Percentiles rank a stretch among this genome's conserved stretches.
Conservation (phyloP, 106 monocot genomes). For the Amphibolis antarctica region DNA sequence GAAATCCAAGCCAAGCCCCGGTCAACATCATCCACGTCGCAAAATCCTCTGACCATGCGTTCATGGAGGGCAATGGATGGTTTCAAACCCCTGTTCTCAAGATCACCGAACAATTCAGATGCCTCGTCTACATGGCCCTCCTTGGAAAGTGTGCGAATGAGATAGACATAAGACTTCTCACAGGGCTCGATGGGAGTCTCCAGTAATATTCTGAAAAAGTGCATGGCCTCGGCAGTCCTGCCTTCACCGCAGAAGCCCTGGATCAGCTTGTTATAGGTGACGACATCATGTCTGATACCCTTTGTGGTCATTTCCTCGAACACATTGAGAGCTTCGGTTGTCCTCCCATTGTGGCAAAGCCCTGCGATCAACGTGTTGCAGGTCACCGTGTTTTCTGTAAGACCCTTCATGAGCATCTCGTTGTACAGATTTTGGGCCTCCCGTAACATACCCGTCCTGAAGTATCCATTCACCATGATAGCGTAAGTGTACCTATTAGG, state of each 20-base stretch:
- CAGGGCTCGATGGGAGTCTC: slow-evolving; percentile 5
- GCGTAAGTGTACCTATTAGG: slow-evolving; percentile 12
- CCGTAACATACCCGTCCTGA: slow-evolving; percentile 11
- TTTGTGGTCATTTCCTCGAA: slow-evolving; percentile 11
- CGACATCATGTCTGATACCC: slow-evolving; percentile 4
- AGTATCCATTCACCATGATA: slow-evolving; percentile 10
- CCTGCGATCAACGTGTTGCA: slow-evolving; percentile 20
- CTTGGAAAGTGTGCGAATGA: slow-evolving; percentile 8
- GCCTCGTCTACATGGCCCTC: slow-evolving; percentile 10
- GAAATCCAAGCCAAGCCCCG: slow-evolving; percentile 14
- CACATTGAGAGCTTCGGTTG: slow-evolving; percentile 6
- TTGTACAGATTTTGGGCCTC: slow-evolving; percentile 11
- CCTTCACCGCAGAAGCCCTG: slow-evolving; percentile 14
- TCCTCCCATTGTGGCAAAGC: slow-evolving; percentile 9
- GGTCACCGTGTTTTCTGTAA: slow-evolving; percentile 3
- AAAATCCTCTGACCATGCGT: slow-evolving; percentile 14
- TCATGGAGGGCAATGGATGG: not conserved
- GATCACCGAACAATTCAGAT: slow-evolving; percentile 9
- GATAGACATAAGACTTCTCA: not conserved
- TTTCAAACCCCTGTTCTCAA: slow-evolving; percentile 12
- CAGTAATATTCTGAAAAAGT: slow-evolving; percentile 3
- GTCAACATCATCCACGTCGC: slow-evolving; percentile 5
- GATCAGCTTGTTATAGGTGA: slow-evolving; percentile 16
- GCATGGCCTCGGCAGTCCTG: slow-evolving; percentile 3
- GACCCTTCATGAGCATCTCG: slow-evolving; percentile 13